Evolutionary conservation across 1,139 yeast genomes (phyloP), one percentile per base, ranked within the genome.

Genomic region (Candida buenavistaensis): DNA sequence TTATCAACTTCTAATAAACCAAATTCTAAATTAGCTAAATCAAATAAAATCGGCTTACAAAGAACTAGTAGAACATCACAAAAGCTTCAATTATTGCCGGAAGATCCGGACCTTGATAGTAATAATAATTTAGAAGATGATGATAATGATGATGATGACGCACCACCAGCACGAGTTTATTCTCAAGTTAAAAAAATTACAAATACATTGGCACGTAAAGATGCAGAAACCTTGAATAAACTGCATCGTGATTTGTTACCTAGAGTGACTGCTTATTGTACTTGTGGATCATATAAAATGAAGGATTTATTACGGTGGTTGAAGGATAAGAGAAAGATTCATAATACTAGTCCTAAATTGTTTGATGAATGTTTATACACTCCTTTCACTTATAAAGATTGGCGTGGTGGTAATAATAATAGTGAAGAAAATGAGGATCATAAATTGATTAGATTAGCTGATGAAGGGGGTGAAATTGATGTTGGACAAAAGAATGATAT

Each of bases 341-440:
- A 82, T 52, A 83, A 87, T 31, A 81, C 95, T 0, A 78, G 80
- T 45, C 96, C 97, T 2, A 87, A 86, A 48, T 64, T 89, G 39
- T 87, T 90, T 60, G 97, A 92, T 53, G 98, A 92, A 57, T 92
- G 97, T 53, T 68, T 90, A 12, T 90, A 89, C 55, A 85, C 97
- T 0, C 96, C 97, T 0, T 92, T 89, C 55, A 68, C 72, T n/a
- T 83, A 82, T 50, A 83, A 85, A 43, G 90, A 82, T 51, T 82
- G 92, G 89, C 65, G 89, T 50, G 74, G 76, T n/a, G 54, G 49
- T 6, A 61, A 51, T 16, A 57, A 45, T 14, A 47, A 45, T 33
- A 48, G 22, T 6, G 54, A 48, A 6, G 62, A 53, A 19, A 58
- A 47, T 14, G 49, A 46, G 33, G 50, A 50, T 46, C 68, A 68